A percentile compares a stretch with the other conserved stretches of the same genome.
Evolutionary conservation across 176 grass and related monocot genomes (phyloP).

Genomic region (Hyparrhenia diplandra): DNA sequence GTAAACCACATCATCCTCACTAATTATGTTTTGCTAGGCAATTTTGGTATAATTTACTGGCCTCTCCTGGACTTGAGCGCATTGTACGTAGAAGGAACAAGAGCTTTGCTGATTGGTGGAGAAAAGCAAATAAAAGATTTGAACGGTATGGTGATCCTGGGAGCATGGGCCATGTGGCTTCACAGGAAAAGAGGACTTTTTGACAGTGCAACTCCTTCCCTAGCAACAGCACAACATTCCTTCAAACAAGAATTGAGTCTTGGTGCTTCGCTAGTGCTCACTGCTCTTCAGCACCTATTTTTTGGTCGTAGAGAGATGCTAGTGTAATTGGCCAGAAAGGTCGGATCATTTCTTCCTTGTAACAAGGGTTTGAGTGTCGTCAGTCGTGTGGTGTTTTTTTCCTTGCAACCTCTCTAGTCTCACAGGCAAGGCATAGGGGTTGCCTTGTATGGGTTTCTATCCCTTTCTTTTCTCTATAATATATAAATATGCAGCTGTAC

Average conservation of each 20-base stretch:
- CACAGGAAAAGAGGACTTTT: not conserved
- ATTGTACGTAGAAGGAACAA: not conserved
- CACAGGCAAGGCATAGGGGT: not conserved
- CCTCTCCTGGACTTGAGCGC: not conserved
- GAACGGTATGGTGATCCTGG: not conserved
- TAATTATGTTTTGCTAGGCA: not conserved
- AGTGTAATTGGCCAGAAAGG: not conserved
- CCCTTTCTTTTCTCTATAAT: not conserved
- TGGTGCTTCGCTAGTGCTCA: not conserved
- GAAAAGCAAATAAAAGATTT: not conserved
- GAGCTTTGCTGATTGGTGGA: not conserved
- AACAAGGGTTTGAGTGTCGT: not conserved
- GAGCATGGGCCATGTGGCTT: not conserved
- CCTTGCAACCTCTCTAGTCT: not conserved
- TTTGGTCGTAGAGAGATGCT: not conserved
- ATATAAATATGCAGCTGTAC: not conserved
- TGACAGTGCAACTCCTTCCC: not conserved
- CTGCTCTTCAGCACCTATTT: not conserved
- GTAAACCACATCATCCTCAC: slow-evolving; percentile 3
- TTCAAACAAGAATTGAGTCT: not conserved
- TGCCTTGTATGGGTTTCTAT: not conserved
- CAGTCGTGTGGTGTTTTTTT: not conserved
- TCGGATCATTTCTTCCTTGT: not conserved
- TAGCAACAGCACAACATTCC: not conserved
- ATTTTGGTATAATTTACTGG: not conserved